Conservation (phyloP, 2,329 filamentous ascomycete genomes). For the Penicillium sclerotiorum region DNA sequence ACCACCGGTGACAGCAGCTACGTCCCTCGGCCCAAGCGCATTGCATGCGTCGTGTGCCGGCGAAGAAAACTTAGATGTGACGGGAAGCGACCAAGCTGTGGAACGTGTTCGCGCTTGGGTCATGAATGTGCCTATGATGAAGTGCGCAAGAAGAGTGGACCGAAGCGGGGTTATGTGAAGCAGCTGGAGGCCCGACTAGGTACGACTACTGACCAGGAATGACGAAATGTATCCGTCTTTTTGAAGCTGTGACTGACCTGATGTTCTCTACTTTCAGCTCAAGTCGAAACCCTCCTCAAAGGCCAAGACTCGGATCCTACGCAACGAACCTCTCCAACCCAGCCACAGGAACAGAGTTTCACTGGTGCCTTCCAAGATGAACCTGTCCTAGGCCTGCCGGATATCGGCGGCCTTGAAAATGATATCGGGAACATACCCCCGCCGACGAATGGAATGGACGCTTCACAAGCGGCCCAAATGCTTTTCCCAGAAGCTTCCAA, state of each 20-base stretch:
- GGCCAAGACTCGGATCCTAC: conserved; percentile 63
- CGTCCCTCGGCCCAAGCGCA: conserved; percentile 81
- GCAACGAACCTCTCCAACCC: conserved; percentile 34
- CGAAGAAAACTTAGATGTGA: conserved; percentile 93
- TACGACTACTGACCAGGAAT: conserved; percentile 50
- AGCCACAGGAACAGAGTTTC: conserved; percentile 25
- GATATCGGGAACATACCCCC: conserved; percentile 25
- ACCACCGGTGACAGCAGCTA: conserved; percentile 55
- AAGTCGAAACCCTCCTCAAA: conserved; percentile 89
- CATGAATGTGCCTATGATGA: conserved; percentile 91
- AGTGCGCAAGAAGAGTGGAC: conserved; percentile 89
- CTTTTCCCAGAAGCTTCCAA: conserved; percentile 27
- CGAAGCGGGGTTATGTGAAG: conserved; percentile 93
- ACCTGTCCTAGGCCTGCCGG: conserved; percentile 24
- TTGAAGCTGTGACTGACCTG: not conserved
- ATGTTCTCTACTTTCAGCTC: conserved; percentile 58
- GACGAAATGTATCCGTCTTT: not conserved
- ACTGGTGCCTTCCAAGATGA: conserved; percentile 38
- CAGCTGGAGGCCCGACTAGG: conserved; percentile 88
- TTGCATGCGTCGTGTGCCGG: conserved; percentile 92
- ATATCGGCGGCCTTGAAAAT: conserved; percentile 25
- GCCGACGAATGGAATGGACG: conserved; percentile 29
- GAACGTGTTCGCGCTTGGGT: conserved; percentile 81
- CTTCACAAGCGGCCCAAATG: conserved; percentile 22
- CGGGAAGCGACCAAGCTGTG: conserved; percentile 79